A percentile compares a stretch with the other conserved stretches of the same genome.
Conservation (phyloP, 1,139 yeast genomes). For the Candida sp. region DNA sequence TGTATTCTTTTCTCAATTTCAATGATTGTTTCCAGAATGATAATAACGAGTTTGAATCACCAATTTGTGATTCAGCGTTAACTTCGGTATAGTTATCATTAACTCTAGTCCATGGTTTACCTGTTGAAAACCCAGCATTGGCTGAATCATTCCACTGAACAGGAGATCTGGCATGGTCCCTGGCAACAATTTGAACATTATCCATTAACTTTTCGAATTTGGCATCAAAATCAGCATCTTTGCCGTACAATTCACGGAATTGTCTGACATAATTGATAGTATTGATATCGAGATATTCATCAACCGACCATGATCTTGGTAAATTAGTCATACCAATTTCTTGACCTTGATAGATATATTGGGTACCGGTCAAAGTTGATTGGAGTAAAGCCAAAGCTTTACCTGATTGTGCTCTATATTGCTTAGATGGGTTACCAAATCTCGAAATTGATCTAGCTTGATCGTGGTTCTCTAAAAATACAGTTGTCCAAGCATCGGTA, state of each 20-base stretch:
- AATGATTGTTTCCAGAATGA: constrained; percentile 43
- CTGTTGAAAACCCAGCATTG: constrained; percentile 48
- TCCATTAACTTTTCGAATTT: constrained; percentile 25
- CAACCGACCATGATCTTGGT: constrained; percentile 40
- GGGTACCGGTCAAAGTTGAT: constrained; percentile 49
- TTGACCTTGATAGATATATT: constrained; percentile 58
- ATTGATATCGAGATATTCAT: constrained; percentile 50
- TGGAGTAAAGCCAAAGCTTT: constrained; percentile 47
- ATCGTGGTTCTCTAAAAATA: constrained; percentile 56
- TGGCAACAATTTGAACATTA: constrained; percentile 31
- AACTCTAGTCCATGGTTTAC: constrained; percentile 53
- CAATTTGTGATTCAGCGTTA: constrained; percentile 43
- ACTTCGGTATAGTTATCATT: constrained; percentile 47
- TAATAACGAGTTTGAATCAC: constrained; percentile 44
- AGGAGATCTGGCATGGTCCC: constrained; percentile 58
- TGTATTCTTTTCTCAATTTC: constrained; percentile 38
- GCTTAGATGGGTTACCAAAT: constrained; percentile 42
- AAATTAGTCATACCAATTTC: constrained; percentile 55
- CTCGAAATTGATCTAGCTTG: constrained; percentile 52
- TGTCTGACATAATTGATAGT: constrained; percentile 38
- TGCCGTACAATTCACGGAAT: constrained; percentile 23
- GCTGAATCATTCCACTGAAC: constrained; percentile 50
- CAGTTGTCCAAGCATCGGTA: constrained; percentile 55
- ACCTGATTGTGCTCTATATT: constrained; percentile 31
- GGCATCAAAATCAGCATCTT: constrained; percentile 21